Base-by-base conservation (phyloP, 2,329 filamentous ascomycete species). In the Aspergillus pseudoterreus region DNA sequence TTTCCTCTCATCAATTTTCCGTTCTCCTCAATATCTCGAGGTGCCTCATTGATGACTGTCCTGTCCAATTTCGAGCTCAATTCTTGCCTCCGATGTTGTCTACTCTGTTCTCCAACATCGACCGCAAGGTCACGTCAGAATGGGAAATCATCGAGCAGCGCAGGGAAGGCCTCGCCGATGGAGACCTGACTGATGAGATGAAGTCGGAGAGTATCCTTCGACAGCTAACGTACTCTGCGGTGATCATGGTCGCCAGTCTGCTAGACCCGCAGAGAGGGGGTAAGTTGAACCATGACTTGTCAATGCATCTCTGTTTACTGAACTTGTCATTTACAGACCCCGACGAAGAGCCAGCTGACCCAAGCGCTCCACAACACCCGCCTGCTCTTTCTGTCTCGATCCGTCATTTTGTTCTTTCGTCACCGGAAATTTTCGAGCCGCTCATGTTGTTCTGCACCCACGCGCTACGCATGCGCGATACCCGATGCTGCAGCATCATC, bases 131-230 rank as follows among this genome's bases (percentile, higher is more conserved):
- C 57, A 88, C 84, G 32, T 78, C 82, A 0, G 92, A 97, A 68
- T 99, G 94, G 94, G 83, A 86, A 55, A 83, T 83, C 58, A 83
- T 96, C 52, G 82, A 85, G 53, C 62, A 78, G 67, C 60, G 73
- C 63, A 64, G 76, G 65, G 75, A 84, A 11, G 80, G 82, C 39
- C 81, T 85, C 1, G 85, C 85, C 3, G 85, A 86, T 17, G 90
- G 92, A 50, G 88, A 89, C 53, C 75, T 99, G 48, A 89, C 88
- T 1, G 91, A 96, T 60, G 94, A 99, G 74, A 99, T 99, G 94
- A 96, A 96, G 72, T 86, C 90, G 6, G 94, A 99, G 70, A 97
- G 92, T 65, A 95, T 99, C 27, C 76, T 99, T 43, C 84, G 94
- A 17, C 91, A 96, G 68, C 80, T 97, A 45, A 96, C 92, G 0